Evolutionary conservation across 441 rosid species (phyloP).

Genomic region (Hypseocharis bilobata): DNA sequence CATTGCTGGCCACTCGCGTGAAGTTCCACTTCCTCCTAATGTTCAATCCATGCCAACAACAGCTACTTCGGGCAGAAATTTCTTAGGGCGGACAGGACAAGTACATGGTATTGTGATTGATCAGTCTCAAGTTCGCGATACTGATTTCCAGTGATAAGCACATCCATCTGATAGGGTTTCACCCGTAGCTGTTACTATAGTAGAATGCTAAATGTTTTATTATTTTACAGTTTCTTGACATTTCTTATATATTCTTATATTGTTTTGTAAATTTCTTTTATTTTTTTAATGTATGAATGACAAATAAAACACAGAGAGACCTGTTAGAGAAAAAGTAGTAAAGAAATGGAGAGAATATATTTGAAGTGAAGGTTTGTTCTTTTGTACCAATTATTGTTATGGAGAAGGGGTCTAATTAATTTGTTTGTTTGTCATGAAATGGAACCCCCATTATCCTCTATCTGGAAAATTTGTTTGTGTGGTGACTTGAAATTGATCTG

Average conservation of each 20-base stretch:
- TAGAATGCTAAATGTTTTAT: background rate
- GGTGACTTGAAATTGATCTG: too few species aligned
- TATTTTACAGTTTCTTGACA: background rate
- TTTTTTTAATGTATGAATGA: background rate
- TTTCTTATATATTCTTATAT: background rate
- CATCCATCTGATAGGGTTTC: background rate
- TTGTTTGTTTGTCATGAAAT: too few species aligned
- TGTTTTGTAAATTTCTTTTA: background rate
- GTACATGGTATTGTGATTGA: conserved; percentile 57
- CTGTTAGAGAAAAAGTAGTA: too few species aligned
- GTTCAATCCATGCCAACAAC: conserved; percentile 26
- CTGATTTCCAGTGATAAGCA: conserved; percentile 4
- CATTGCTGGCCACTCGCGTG: conserved; percentile 64
- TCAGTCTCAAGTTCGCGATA: conserved; percentile 28
- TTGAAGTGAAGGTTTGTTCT: too few species aligned
- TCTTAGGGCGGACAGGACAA: conserved; percentile 28
- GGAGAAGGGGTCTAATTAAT: too few species aligned
- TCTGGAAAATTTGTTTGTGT: too few species aligned
- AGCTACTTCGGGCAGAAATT: conserved; percentile 9
- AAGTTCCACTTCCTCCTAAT: conserved; percentile 45
- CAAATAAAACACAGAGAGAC: too few species aligned
- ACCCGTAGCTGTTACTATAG: background rate
- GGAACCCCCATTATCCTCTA: too few species aligned
- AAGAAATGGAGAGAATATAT: too few species aligned
- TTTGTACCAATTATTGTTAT: too few species aligned